A percentile compares a stretch with the other conserved stretches of the same genome.
phyloP scores from a whole-genome alignment of 2,329 filamentous ascomycete genomes.

The Neopestalotiopsis rosae region DNA sequence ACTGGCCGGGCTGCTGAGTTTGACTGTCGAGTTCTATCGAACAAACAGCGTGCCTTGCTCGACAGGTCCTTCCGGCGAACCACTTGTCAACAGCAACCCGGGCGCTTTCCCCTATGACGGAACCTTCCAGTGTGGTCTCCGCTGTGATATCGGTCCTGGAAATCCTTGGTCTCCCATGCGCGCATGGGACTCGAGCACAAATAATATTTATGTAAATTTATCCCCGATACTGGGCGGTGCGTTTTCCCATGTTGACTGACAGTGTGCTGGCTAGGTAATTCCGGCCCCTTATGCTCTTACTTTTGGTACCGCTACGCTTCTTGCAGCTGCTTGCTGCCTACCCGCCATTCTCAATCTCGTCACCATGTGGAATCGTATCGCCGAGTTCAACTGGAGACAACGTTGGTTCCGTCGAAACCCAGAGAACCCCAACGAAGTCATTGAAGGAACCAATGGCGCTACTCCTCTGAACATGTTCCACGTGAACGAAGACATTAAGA shows the following conservation, averaged over 20 bases:
- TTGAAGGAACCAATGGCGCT: conserved; percentile 60
- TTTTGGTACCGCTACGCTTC: conserved; percentile 63
- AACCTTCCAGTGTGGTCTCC: conserved; percentile 48
- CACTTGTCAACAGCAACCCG: background rate
- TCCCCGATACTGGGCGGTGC: no score
- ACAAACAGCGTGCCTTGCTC: conserved; percentile 49
- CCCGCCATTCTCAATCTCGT: conserved; percentile 66
- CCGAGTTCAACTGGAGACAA: conserved; percentile 65
- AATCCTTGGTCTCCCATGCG: conserved; percentile 17
- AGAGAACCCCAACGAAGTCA: conserved; percentile 42
- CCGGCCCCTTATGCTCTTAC: conserved; percentile 60
- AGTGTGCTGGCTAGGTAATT: conserved; percentile 37
- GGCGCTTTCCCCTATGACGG: conserved; percentile 45
- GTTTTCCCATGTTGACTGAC: no score
- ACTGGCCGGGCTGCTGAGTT: conserved; percentile 63
- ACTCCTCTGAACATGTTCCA: conserved; percentile 56
- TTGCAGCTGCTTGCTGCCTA: conserved; percentile 69
- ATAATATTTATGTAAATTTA: conserved; percentile 61
- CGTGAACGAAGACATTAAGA: conserved; percentile 59
- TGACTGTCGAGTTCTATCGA: conserved; percentile 70
- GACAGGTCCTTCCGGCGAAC: conserved; percentile 41
- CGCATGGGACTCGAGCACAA: conserved; percentile 49
- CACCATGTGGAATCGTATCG: conserved; percentile 68
- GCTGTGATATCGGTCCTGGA: conserved; percentile 49
- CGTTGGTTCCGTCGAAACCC: conserved; percentile 40